phyloP scores from a whole-genome alignment of 1,284 basidiomycete genomes.

The Moesziomyces sp. region DNA sequence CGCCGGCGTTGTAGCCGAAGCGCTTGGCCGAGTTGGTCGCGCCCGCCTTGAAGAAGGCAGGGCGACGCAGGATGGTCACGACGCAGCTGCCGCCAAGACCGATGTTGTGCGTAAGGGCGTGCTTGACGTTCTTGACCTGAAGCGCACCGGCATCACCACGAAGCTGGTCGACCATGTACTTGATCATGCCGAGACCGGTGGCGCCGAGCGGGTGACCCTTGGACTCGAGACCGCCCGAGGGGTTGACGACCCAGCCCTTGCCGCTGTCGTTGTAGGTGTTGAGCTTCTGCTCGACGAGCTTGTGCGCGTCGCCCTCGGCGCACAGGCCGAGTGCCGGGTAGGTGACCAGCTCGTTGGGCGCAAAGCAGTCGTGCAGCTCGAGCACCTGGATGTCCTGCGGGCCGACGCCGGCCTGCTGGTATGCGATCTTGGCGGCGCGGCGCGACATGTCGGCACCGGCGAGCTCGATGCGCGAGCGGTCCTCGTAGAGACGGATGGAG shows the following conservation, averaged over 20 bases:
- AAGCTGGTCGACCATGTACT: slow-evolving; percentile 79
- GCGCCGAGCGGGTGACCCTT: slow-evolving; percentile 84
- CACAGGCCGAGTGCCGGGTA: slow-evolving; percentile 86
- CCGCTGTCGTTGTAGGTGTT: slow-evolving; percentile 78
- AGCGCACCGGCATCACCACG: slow-evolving; percentile 63
- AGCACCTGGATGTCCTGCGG: slow-evolving; percentile 83
- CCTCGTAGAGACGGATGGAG: slow-evolving; percentile 58
- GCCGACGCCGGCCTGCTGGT: slow-evolving; percentile 77
- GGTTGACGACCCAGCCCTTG: slow-evolving; percentile 83
- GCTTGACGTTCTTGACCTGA: slow-evolving; percentile 80
- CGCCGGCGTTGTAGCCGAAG: slow-evolving; percentile 60
- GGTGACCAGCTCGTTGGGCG: slow-evolving; percentile 76
- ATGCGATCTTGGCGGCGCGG: slow-evolving; percentile 77
- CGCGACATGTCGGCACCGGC: slow-evolving; percentile 75
- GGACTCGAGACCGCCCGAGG: slow-evolving; percentile 83
- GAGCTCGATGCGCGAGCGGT: slow-evolving; percentile 60
- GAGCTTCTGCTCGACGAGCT: slow-evolving; percentile 79
- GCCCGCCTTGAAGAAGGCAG: slow-evolving; percentile 57
- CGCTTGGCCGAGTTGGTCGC: slow-evolving; percentile 50
- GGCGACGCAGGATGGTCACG: slow-evolving; percentile 52
- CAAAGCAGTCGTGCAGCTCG: slow-evolving; percentile 86
- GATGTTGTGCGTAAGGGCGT: slow-evolving; percentile 83
- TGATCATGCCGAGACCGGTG: slow-evolving; percentile 86
- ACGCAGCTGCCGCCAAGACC: slow-evolving; percentile 75
- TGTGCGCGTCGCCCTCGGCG: slow-evolving; percentile 76